phyloP scores from a whole-genome alignment of 495 filamentous ascomycete genomes.

The Echria macrotheca region DNA sequence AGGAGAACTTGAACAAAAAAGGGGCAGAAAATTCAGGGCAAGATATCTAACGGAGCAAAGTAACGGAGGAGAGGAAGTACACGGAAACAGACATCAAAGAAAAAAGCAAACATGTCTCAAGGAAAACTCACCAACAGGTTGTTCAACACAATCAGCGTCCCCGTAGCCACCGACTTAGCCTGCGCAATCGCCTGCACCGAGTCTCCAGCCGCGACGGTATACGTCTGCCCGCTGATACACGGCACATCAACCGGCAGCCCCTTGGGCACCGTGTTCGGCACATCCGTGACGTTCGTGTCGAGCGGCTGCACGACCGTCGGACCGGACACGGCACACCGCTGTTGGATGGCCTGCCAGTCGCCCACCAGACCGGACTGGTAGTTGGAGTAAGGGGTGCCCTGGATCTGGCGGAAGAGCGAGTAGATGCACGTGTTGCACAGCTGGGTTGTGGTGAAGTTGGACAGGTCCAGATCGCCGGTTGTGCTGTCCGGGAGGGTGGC shows the following conservation, averaged over 20 bases:
- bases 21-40: no score
- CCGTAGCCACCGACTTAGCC: background rate
- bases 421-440: background rate
- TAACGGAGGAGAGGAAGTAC: no score
- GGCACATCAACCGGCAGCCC: background rate
- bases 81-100: no score
- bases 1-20: no score
- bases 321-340: background rate
- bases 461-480: no score
- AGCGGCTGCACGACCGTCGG: background rate
- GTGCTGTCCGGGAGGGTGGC: no score
- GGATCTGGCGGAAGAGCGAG: background rate
- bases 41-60: no score
- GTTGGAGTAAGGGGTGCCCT: background rate
- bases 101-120: background rate
- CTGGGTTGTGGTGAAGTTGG: background rate
- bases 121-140: background rate
- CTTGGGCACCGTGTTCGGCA: background rate
- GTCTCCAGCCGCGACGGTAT: background rate
- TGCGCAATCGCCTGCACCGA: background rate
- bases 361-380: background rate
- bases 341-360: background rate
- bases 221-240: background rate
- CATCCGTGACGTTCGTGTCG: background rate
- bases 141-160: background rate